A percentile compares a stretch with the other conserved stretches of the same genome.
Evolutionary conservation across 805 yeast genomes (phyloP).

Genomic region (Candida stauntonica): DNA sequence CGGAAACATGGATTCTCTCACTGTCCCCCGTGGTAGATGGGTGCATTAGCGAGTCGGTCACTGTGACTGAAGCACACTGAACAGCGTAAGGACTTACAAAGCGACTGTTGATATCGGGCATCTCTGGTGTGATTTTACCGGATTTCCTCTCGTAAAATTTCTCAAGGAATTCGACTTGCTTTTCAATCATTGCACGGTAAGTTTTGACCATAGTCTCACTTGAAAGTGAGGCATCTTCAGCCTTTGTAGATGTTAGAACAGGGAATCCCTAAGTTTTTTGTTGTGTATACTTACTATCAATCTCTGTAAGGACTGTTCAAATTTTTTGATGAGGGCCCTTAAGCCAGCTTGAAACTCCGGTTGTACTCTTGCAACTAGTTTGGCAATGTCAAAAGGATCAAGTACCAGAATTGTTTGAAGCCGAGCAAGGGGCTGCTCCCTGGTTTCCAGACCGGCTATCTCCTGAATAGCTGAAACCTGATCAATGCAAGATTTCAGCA

Average conservation of each 20-base stretch:
- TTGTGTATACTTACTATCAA: constrained; percentile 5
- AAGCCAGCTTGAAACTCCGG: too few relatives aligned
- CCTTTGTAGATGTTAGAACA: too few relatives aligned
- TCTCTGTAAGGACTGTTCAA: constrained; percentile 6
- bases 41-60: neutral
- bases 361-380: constrained; percentile 1
- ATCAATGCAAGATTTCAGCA: too few relatives aligned
- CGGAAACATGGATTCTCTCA: constrained; percentile 1
- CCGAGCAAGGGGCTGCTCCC: too few relatives aligned
- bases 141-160: too few relatives aligned
- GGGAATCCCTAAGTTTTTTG: too few relatives aligned
- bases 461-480: too few relatives aligned
- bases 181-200: constrained; percentile 1
- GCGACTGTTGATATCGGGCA: too few relatives aligned
- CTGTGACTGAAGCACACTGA: neutral
- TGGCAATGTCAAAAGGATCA: constrained; percentile 4
- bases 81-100: too few relatives aligned
- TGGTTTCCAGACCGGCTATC: too few relatives aligned
- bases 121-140: too few relatives aligned
- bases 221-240: neutral
- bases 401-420: neutral
- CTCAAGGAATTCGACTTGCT: neutral
- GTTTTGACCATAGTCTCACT: constrained; percentile 1
- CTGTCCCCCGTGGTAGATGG: neutral
- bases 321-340: neutral